These are phyloP conservation scores for Schizosaccharomyces pombe DNA, from an alignment of 805 yeast species.

Conservation along the genomic window DNA sequence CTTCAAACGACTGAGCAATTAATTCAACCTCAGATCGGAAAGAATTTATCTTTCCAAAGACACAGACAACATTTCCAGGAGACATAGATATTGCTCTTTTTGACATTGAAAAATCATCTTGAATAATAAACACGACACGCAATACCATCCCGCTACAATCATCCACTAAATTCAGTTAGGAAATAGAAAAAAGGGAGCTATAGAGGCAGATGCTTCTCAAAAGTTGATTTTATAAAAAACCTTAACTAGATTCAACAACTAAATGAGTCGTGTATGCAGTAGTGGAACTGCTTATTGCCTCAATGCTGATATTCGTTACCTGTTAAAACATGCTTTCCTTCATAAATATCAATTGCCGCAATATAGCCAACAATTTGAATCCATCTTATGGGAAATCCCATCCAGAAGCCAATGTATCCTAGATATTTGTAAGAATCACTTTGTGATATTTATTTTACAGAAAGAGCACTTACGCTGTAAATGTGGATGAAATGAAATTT, in stretches of 20 bases:
- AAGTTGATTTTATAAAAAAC: too few relatives aligned
- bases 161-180: neutral
- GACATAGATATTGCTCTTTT: neutral
- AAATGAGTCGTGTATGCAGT: too few relatives aligned
- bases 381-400: neutral
- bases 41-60: neutral
- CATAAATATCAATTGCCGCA: neutral
- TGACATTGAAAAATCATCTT: neutral
- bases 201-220: too few relatives aligned
- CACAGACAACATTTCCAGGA: neutral
- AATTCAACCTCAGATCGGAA: neutral
- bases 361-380: neutral
- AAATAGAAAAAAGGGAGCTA: too few relatives aligned
- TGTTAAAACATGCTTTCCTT: neutral
- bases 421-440: too few relatives aligned
- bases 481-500: neutral
- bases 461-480: too few relatives aligned
- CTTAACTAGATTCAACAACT: too few relatives aligned
- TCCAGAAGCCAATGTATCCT: neutral
- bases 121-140: neutral
- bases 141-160: neutral
- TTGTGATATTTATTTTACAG: too few relatives aligned
- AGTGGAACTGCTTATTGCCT: too few relatives aligned
- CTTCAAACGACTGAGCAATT: neutral
- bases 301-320: neutral